Evolutionary conservation across 73 alveolate genomes (phyloP).

Genomic region (Diophrys sp.): DNA sequence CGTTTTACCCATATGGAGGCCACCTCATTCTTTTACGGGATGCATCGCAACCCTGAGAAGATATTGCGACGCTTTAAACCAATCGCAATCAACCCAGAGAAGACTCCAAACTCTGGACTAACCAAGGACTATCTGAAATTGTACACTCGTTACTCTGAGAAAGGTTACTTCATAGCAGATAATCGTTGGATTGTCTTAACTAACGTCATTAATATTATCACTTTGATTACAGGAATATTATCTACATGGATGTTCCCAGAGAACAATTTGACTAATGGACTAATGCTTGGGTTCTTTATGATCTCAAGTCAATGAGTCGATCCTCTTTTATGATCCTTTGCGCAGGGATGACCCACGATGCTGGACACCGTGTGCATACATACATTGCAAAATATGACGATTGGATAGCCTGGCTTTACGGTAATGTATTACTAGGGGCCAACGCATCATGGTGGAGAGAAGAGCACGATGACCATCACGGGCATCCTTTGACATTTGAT

Average conservation of each 20-base stretch:
- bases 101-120: not conserved
- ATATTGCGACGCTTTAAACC: not conserved
- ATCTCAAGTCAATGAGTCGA: too few relatives aligned
- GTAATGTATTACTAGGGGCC: not conserved
- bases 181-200: not conserved
- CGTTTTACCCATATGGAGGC: not conserved
- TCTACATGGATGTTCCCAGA: not conserved
- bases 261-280: not conserved
- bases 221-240: not conserved
- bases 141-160: not conserved
- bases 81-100: not conserved
- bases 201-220: not conserved
- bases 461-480: constrained; percentile 1
- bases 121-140: not conserved
- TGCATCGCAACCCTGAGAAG: not conserved
- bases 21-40: not conserved
- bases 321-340: too few relatives aligned
- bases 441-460: constrained; percentile 2
- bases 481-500: not conserved
- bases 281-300: not conserved
- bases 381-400: not conserved
- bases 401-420: not conserved
- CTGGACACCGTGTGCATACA: not conserved
- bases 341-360: not conserved
- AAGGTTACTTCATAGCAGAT: not conserved